Evolutionary conservation across 768 basidiomycete species (phyloP), one percentile per base, ranked within the genome.

Genomic region (Boletales sp.): DNA sequence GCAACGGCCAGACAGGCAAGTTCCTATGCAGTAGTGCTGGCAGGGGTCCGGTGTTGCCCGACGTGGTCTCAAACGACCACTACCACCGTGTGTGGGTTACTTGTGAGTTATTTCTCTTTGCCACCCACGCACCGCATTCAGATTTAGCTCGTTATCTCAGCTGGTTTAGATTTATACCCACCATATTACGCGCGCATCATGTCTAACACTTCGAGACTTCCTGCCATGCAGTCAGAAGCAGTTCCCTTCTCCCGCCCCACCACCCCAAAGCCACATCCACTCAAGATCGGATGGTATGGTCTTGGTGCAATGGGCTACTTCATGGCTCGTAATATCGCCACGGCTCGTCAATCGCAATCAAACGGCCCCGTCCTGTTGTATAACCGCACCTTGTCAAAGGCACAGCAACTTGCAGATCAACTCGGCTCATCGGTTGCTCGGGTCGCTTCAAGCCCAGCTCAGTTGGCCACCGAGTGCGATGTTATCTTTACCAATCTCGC

Each of bases 291-390:
- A 48, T 66, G 60, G 59, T 62, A 61, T 56, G 76, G 73, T 4
- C 67, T 85, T 14, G 84, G 86, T 18, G 77, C 79, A 18, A 88
- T 91, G 81, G 90, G 87, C 10, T 80, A 74, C 59, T 66, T 73
- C 17, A 93, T 94, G 87, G 87, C 86, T 7, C 75, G 77, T 34
- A 95, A 94, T 66, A 75, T 95, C 31, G 88, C 87, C 31, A 80
- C 69, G 38, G 71, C 77, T 55, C 74, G 69, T 40, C 66, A 69
- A 17, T 56, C 69, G 5, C 69, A 75, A 40, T 52, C 65, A 32
- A 63, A 61, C 13, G 65, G 74, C 0, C 82, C 90, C 4, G 62
- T 94, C 43, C 65, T 85, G 32, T 75, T 94, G 9, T 92, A 81
- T 74, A 95, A 94, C 62, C 80, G 92, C n/a, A 78, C 82, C 8